These are phyloP conservation scores for Dalbergia cultrata DNA, from an alignment of 306 rosid genomes.

Conservation along the genomic window DNA sequence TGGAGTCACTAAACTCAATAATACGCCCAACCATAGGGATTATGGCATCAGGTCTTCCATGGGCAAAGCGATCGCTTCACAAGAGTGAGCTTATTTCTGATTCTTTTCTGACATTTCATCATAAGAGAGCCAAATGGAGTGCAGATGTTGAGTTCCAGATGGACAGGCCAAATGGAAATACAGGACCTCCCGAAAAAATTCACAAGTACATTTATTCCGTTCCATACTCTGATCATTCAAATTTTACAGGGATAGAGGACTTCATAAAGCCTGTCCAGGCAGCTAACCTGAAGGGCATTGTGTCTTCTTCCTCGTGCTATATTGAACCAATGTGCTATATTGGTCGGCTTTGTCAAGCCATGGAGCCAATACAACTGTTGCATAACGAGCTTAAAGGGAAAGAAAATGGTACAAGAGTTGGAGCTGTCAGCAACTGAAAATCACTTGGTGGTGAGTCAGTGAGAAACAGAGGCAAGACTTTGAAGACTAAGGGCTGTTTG, in stretches of 20 bases:
- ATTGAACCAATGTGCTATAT: constrained; percentile 71
- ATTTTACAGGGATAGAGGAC: constrained; percentile 62
- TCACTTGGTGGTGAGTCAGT: constrained; percentile 25
- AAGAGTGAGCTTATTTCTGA: constrained; percentile 48
- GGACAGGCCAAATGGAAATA: constrained; percentile 44
- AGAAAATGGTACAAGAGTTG: constrained; percentile 46
- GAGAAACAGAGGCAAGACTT: constrained; percentile 44
- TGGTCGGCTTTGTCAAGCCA: constrained; percentile 61
- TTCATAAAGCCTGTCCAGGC: constrained; percentile 73
- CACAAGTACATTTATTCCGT: constrained; percentile 66
- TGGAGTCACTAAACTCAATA: constrained; percentile 62
- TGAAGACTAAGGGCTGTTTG: too few relatives aligned
- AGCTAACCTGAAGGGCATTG: constrained; percentile 68
- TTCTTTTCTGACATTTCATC: constrained; percentile 57
- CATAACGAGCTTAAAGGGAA: constrained; percentile 41
- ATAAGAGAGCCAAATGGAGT: constrained; percentile 46
- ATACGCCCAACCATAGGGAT: constrained; percentile 72
- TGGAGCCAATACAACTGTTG: constrained; percentile 45
- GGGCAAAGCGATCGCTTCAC: constrained; percentile 56
- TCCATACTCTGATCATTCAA: constrained; percentile 80
- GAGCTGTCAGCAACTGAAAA: constrained; percentile 13
- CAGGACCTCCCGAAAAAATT: constrained; percentile 44
- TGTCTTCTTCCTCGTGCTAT: constrained; percentile 70
- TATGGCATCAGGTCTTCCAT: constrained; percentile 85
- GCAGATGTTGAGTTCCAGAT: constrained; percentile 41